Evolutionary conservation across 257 asterid species (phyloP).

Genomic region (Capsicum baccatum): DNA sequence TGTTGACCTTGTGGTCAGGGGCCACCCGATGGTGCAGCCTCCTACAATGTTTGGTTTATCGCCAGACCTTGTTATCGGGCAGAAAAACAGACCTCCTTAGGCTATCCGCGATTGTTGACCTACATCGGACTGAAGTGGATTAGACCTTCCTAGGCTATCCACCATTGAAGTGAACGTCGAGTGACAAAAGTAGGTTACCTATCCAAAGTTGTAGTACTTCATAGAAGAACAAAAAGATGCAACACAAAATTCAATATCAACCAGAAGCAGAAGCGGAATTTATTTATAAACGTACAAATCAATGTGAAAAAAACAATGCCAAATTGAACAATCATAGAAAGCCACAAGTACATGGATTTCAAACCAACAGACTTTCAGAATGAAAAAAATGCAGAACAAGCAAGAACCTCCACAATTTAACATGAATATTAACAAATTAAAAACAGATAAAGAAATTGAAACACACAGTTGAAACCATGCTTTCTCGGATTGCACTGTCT

Average conservation of each 20-base stretch:
- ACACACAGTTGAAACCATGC: neutral
- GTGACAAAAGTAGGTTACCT: neutral
- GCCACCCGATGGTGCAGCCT: too few relatives aligned
- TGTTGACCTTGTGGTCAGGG: too few relatives aligned
- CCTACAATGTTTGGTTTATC: neutral
- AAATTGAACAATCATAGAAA: neutral
- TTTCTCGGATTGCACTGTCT: neutral
- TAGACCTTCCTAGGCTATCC: neutral
- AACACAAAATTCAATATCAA: slow-evolving; percentile 9
- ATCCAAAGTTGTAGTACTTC: neutral
- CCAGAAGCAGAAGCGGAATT: neutral
- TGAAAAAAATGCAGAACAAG: slow-evolving; percentile 2
- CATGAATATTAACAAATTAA: neutral
- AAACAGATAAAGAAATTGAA: neutral
- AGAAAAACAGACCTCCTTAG: neutral
- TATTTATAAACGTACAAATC: neutral
- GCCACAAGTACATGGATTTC: neutral
- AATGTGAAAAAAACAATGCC: neutral
- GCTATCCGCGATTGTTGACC: neutral
- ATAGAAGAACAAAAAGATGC: neutral
- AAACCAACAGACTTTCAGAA: neutral
- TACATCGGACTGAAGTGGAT: too few relatives aligned
- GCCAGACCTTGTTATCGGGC: too few relatives aligned
- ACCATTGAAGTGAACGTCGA: neutral
- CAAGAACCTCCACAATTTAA: slow-evolving; percentile 8